Evolutionary conservation across 495 filamentous ascomycete species (phyloP), one percentile per base, ranked within the genome.

Genomic region (Hyaloscypha bicolor): DNA sequence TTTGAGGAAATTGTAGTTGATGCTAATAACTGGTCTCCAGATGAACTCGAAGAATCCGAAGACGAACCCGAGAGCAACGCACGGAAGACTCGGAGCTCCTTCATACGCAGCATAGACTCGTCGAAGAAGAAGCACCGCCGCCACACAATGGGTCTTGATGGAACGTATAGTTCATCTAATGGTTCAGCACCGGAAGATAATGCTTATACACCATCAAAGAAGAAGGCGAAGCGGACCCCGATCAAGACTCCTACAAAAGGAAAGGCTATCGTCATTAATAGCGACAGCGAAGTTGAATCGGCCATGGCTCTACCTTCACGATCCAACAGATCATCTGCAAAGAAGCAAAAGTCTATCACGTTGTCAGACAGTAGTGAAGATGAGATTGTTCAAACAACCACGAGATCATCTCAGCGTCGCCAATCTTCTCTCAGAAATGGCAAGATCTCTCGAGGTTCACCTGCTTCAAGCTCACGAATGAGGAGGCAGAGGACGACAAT

Each of bases 171-270:
- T 11, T 45, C 59, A 5, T 67, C 65, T 11, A 51, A 67, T 21
- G 65, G 59, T 57, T 67, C 65, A 30, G 16, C n/a, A 16, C 60
- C 65, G 8, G 65, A 67, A 60, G 51, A 57, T 2, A 30, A 30
- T n/a, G 25, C 30, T 30, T 25, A 42, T 22, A 62, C 60, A 31
- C 52, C 31, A 5, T 62, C 58, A 12, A 63, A 67, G 51, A 55
- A 56, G 35, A 56, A 62, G 52, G 33, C 52, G 19, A 62, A 45
- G 6, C 57, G 21, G 48, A 22, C 22, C 29, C 29, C 29, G 12
- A 37, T 31, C 9, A 60, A 33, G 11, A 29, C 22, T 6, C 22
- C 53, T 11, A 29, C 22, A 30, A 56, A 32, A 56, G 56, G 6
- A 9, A 21, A 21, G 35, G 19, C 56, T 21, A 22, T 21, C 16